Percentiles rank a stretch among this genome's conserved stretches.
Conservation (phyloP, 2,329 filamentous ascomycete genomes). For the Lachnellula subtilissima region DNA sequence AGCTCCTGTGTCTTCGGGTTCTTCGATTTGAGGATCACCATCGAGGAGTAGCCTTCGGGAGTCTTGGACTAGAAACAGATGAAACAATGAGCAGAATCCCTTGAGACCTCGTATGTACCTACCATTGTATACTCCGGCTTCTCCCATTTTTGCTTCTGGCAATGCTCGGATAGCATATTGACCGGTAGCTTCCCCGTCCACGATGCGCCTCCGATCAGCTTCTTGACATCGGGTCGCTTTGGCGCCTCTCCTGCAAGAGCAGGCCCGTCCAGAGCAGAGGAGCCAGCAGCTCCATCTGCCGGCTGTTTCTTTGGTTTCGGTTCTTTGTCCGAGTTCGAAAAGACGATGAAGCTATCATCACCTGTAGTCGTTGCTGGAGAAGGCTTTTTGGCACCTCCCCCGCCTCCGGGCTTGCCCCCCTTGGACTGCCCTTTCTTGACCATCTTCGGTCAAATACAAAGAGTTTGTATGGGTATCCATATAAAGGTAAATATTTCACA, state of each 20-base stretch:
- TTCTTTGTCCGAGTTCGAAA: constrained; percentile 54
- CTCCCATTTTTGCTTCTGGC: constrained; percentile 93
- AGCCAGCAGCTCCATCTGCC: constrained; percentile 8
- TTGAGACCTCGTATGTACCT: constrained; percentile 23
- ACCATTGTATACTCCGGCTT: constrained; percentile 87
- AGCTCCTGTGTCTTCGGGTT: constrained; percentile 81
- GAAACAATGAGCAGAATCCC: neutral
- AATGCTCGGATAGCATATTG: constrained; percentile 89
- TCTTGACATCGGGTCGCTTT: constrained; percentile 58
- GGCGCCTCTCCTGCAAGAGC: constrained; percentile 29
- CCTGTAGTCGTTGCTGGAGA: constrained; percentile 25
- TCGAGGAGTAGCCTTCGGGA: constrained; percentile 69
- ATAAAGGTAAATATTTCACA: constrained; percentile 2
- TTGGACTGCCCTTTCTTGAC: constrained; percentile 33
- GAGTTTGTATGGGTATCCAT: constrained; percentile 11
- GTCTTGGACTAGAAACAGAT: constrained; percentile 51
- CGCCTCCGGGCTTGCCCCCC: constrained; percentile 30
- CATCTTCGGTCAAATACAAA: constrained; percentile 24
- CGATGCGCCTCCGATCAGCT: constrained; percentile 87
- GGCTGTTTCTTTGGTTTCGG: constrained; percentile 29
- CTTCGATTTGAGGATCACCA: constrained; percentile 69
- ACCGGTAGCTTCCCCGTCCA: constrained; percentile 98
- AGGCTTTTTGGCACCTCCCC: constrained; percentile 26
- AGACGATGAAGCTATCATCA: constrained; percentile 52
- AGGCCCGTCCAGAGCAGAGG: constrained; percentile 22